These are phyloP conservation scores for Hygrocybe punicea DNA, from an alignment of 768 basidiomycete genomes.

Conservation along the genomic window DNA sequence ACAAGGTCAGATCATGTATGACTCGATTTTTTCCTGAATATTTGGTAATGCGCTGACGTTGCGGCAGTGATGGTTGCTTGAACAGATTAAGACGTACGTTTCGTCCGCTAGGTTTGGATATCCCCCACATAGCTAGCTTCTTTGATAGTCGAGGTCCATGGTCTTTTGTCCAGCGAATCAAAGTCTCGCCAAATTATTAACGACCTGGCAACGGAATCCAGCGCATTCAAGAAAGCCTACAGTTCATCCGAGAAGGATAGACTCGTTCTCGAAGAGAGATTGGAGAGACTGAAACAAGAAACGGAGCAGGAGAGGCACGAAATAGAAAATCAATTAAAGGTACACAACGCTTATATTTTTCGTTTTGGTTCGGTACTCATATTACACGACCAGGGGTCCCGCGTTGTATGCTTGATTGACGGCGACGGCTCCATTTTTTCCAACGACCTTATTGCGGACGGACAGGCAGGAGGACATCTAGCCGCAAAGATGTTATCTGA, in stretches of 20 bases:
- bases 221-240: conserved; percentile 44
- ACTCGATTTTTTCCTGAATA: neutral
- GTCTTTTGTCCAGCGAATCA: conserved; percentile 34
- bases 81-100: conserved; percentile 6
- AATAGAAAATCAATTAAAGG: conserved; percentile 44
- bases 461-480: conserved; percentile 53
- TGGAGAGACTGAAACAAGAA: conserved; percentile 35
- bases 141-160: conserved; percentile 38
- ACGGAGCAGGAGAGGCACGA: conserved; percentile 38
- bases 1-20: conserved; percentile 4
- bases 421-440: conserved; percentile 65
- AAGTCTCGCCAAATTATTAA: conserved; percentile 30
- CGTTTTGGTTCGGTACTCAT: neutral
- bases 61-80: conserved; percentile 4
- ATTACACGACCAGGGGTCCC: conserved; percentile 37
- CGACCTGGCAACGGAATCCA: conserved; percentile 41
- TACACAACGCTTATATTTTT: conserved; percentile 8
- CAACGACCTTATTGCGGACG: conserved; percentile 49
- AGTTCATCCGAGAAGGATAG: conserved; percentile 37
- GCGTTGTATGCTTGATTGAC: conserved; percentile 55
- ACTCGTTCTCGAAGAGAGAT: conserved; percentile 16
- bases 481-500: conserved; percentile 52
- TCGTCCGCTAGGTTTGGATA: neutral
- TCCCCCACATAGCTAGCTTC: neutral
- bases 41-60: neutral